Conservation (phyloP, 768 basidiomycete species). For the Naganishia antarctica region DNA sequence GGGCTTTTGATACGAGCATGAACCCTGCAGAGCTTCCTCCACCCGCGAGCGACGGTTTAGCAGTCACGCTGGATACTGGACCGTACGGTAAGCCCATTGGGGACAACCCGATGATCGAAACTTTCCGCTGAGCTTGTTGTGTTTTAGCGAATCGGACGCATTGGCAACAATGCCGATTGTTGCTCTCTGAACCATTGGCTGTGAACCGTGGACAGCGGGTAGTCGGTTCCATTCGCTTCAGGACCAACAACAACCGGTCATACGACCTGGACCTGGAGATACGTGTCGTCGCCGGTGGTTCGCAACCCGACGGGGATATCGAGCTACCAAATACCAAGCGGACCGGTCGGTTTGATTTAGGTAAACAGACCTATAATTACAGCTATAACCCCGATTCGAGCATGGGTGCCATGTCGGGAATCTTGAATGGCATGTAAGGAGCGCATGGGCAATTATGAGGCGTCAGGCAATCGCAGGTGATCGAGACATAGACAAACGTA, state of each 20-base stretch:
- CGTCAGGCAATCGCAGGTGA: too few species aligned
- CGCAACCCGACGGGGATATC: conserved; percentile 31
- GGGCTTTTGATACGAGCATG: conserved; percentile 34
- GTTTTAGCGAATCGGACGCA: conserved; percentile 43
- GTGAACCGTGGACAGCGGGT: conserved; percentile 44
- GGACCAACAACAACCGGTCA: conserved; percentile 43
- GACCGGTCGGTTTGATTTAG: conserved; percentile 38
- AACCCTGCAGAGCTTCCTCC: conserved; percentile 41
- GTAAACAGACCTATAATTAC: conserved; percentile 45
- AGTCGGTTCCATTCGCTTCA: conserved; percentile 41
- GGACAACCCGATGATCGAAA: too few species aligned
- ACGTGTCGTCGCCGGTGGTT: conserved; percentile 33
- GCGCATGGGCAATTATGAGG: too few species aligned
- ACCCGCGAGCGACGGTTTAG: conserved; percentile 37
- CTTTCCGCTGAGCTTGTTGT: background rate
- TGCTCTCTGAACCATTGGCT: conserved; percentile 47
- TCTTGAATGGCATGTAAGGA: conserved; percentile 6
- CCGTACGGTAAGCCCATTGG: conserved; percentile 42
- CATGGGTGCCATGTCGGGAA: background rate
- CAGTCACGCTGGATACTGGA: conserved; percentile 43
- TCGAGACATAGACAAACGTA: too few species aligned
- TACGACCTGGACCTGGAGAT: conserved; percentile 45
- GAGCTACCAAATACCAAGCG: conserved; percentile 22
- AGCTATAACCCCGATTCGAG: conserved; percentile 26
- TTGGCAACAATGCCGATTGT: conserved; percentile 48